Conservation (phyloP, 495 filamentous ascomycete genomes). For the Mytilinidion resinicola region DNA sequence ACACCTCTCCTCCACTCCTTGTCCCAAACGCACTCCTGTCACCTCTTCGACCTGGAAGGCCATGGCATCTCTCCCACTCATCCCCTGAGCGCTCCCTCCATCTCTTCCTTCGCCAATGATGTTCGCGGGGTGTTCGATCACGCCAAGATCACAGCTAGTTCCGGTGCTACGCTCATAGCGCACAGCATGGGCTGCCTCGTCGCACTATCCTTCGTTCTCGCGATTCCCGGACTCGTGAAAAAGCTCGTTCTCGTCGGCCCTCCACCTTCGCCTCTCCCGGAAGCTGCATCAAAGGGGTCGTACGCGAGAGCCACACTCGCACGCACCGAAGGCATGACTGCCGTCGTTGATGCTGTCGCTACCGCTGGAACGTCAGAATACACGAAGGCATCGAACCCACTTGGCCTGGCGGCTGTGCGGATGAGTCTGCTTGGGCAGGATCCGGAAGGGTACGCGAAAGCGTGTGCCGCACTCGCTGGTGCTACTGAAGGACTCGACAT, state of each 20-base stretch:
- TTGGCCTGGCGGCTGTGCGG: slow-evolving; percentile 39
- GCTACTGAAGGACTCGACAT: slow-evolving; percentile 33
- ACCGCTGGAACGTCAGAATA: slow-evolving; percentile 41
- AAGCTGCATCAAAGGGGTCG: slow-evolving; percentile 38
- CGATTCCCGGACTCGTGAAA: slow-evolving; percentile 36
- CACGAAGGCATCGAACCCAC: slow-evolving; percentile 35
- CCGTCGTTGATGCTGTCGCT: slow-evolving; percentile 39
- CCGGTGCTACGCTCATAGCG: slow-evolving; percentile 38
- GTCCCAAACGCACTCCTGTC: slow-evolving; percentile 28
- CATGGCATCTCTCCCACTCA: slow-evolving; percentile 47
- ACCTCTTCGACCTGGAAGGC: slow-evolving; percentile 49
- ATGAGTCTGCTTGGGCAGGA: slow-evolving; percentile 42
- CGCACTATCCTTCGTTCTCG: slow-evolving; percentile 37
- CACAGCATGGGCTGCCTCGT: slow-evolving; percentile 46
- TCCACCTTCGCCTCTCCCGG: slow-evolving; percentile 39
- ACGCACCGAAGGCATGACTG: slow-evolving; percentile 40
- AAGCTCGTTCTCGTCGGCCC: slow-evolving; percentile 43
- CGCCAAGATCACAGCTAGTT: slow-evolving; percentile 21
- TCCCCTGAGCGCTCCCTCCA: slow-evolving; percentile 35
- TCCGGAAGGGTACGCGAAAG: slow-evolving; percentile 52
- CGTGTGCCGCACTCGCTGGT: slow-evolving; percentile 44
- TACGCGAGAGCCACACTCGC: slow-evolving; percentile 43
- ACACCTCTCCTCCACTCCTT: slow-evolving; percentile 37
- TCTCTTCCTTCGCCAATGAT: slow-evolving; percentile 42
- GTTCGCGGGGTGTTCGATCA: slow-evolving; percentile 38